A percentile compares a stretch with the other conserved stretches of the same genome.
Conservation (phyloP, 768 basidiomycete genomes). For the Lyophyllum shimeji region DNA sequence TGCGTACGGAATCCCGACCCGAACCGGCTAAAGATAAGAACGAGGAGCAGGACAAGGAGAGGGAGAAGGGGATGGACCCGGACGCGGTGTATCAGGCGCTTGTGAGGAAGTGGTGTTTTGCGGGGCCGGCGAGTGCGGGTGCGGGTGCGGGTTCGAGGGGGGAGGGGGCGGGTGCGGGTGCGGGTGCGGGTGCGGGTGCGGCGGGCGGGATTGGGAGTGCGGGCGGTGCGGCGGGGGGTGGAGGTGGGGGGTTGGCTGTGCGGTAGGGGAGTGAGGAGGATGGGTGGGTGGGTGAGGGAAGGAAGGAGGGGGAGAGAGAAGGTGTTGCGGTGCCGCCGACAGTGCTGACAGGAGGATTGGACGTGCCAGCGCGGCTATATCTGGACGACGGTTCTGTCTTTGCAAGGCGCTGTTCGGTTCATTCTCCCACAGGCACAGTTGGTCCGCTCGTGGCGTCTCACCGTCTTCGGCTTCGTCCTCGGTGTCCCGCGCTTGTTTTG, state of each 20-base stretch:
- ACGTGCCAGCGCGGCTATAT: not conserved
- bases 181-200: not conserved
- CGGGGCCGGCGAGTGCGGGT: not conserved
- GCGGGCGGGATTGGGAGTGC: not conserved
- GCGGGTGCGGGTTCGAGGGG: not conserved
- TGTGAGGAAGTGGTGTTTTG: slow-evolving; percentile 12
- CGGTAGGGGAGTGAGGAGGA: not conserved
- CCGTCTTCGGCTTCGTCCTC: not conserved
- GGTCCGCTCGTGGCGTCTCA: too few species aligned
- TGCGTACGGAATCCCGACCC: not conserved
- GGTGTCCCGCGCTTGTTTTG: not conserved
- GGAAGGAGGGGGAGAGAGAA: not conserved
- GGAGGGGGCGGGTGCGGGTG: not conserved
- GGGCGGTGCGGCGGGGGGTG: not conserved
- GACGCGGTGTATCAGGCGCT: slow-evolving; percentile 8
- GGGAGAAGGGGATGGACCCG: not conserved
- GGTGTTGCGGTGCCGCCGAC: too few species aligned
- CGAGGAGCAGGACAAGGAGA: not conserved
- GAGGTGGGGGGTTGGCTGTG: not conserved
- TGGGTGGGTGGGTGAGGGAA: too few species aligned
- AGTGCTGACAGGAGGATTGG: not conserved
- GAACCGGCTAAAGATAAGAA: not conserved
- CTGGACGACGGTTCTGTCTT: not conserved
- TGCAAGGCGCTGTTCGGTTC: not conserved
- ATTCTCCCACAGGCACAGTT: too few species aligned